phyloP scores from a whole-genome alignment of 1,284 basidiomycete genomes.

The Anthracocystis setariae region DNA sequence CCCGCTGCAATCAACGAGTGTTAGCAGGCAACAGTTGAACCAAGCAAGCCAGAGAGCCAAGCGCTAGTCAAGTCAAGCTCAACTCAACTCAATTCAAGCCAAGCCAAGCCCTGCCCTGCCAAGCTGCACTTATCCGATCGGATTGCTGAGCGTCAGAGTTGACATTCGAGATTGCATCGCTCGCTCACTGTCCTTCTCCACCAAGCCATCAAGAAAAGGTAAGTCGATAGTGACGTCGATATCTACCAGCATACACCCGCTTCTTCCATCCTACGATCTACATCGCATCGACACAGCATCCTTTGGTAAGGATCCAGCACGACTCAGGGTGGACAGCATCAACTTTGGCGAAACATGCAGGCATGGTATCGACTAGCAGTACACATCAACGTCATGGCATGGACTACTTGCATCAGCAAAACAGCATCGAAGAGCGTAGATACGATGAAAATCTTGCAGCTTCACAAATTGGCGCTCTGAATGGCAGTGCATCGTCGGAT shows the following conservation, averaged over 20 bases:
- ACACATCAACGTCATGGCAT: not conserved
- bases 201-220: slow-evolving; percentile 56
- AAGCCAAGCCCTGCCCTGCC: no score
- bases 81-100: no score
- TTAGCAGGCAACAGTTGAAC: no score
- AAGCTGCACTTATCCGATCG: not conserved
- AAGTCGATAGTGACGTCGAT: slow-evolving; percentile 21
- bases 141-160: not conserved
- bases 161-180: slow-evolving; percentile 28
- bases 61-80: no score
- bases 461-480: no score
- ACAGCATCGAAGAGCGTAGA: no score
- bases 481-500: no score
- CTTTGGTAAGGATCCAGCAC: not conserved
- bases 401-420: no score
- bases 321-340: slow-evolving; percentile 1
- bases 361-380: not conserved
- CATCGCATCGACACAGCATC: not conserved
- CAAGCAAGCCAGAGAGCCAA: no score
- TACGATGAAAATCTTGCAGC: no score
- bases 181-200: slow-evolving; percentile 33
- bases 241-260: not conserved
- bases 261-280: slow-evolving; percentile 11
- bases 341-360: not conserved
- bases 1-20: no score